A percentile compares a stretch with the other conserved stretches of the same genome.
These are phyloP conservation scores for Incumbomyces delicatus DNA, from an alignment of 2,329 filamentous ascomycete genomes.

Conservation along the genomic window DNA sequence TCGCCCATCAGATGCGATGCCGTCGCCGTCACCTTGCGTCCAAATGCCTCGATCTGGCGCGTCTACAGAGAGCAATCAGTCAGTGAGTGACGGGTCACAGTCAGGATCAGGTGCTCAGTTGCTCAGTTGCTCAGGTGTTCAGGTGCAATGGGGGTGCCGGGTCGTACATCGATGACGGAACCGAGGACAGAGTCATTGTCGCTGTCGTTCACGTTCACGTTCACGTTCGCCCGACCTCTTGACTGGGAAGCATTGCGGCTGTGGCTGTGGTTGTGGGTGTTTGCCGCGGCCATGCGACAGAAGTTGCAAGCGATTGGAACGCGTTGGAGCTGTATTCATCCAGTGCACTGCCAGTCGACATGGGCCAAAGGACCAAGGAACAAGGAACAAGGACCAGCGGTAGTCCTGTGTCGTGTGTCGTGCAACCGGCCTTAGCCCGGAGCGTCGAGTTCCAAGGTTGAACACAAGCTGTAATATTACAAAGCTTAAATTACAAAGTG, in stretches of 20 bases:
- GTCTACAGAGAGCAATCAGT: constrained; percentile 43
- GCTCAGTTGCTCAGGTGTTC: constrained; percentile 9
- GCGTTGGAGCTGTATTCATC: neutral
- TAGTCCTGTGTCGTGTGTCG: too few species aligned
- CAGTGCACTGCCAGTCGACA: too few species aligned
- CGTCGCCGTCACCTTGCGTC: constrained; percentile 88
- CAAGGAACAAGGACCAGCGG: too few species aligned
- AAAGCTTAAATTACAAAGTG: too few species aligned
- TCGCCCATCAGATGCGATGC: constrained; percentile 76
- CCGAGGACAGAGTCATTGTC: constrained; percentile 35
- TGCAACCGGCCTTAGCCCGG: too few species aligned
- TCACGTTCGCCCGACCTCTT: constrained; percentile 22
- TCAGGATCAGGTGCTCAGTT: too few species aligned
- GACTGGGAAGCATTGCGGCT: constrained; percentile 38
- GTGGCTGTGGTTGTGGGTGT: constrained; percentile 27
- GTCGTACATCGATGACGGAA: constrained; percentile 37
- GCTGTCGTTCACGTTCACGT: too few species aligned
- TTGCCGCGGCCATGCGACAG: constrained; percentile 31
- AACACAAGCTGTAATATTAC: too few species aligned
- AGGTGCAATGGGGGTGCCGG: neutral
- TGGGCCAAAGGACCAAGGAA: too few species aligned
- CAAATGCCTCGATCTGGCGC: constrained; percentile 81
- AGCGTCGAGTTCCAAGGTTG: too few species aligned
- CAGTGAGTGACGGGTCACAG: too few species aligned
- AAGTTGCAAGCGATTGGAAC: neutral